Base-by-base conservation (phyloP, 2,329 filamentous ascomycete species). In the Westerdykella ornata region DNA sequence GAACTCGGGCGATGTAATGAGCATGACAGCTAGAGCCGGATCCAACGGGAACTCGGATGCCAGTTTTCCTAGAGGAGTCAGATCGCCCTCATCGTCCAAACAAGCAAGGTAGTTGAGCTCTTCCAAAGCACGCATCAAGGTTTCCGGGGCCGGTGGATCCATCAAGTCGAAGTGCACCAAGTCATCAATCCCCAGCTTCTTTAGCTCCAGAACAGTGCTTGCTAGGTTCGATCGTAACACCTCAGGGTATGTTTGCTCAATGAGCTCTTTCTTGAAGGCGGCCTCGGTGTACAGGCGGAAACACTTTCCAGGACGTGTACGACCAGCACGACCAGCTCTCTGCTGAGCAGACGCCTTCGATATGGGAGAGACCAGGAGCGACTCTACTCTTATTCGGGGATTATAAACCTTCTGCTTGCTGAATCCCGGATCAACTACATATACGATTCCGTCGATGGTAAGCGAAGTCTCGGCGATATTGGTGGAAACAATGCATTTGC, bases 351-450 rank as follows among this genome's bases (percentile, higher is more conserved):
- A 97, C 17, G 92, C 92, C 67, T 96, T 97, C 44, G 89, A 97
- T 54, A 98, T 97, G 16, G 92, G 89, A 3, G 92, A 96, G 4
- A 98, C 90, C n/a, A 98, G 75, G 6, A 98, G 77, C 1, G 92
- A 97, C 69, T 98, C 92, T 50, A 98, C 89, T 66, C 92, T 82
- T 56, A 95, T 94, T 46, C 92, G 82, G 16, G 92, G 90, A 67
- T 98, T 97, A 74, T 97, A 98, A 48, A 97, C 92, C 70, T 97
- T 98, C 62, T 98, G 92, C 72, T 98, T 98, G 72, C 88, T 95
- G 73, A 98, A 98, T 28, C 92, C 92, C 2, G 92, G 90, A 60
- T 98, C 92, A n/a, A 98, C 90, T 26, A 98, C 92, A 60, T 96
- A 98, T 28, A 98, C 92, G 49, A 98, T 98, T 63, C 92, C 92